Evolutionary conservation across 1,284 basidiomycete genomes (phyloP).

Genomic region (Erythrobasidium hasegawianum): DNA sequence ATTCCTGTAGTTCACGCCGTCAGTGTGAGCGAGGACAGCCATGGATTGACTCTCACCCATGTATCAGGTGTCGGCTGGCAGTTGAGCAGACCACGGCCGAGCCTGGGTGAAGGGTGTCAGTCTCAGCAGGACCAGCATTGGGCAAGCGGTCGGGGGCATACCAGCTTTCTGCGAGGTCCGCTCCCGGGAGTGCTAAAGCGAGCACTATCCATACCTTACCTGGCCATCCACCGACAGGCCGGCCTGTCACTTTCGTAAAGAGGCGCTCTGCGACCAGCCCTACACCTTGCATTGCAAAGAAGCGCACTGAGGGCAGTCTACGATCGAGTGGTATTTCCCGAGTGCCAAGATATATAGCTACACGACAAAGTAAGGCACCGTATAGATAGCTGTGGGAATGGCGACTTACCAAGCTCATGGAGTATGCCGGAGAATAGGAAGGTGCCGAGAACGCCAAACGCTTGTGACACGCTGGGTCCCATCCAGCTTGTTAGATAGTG

Average conservation of each 20-base stretch:
- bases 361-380: neutral
- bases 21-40: too few species aligned
- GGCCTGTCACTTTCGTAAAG: constrained; percentile 13
- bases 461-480: constrained; percentile 2
- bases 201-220: constrained; percentile 22
- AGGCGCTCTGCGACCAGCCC: constrained; percentile 21
- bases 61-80: constrained; percentile 21
- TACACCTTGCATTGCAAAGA: constrained; percentile 30
- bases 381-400: neutral
- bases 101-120: neutral
- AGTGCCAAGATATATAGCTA: constrained; percentile 23
- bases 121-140: neutral
- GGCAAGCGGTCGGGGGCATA: neutral
- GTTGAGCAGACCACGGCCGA: constrained; percentile 21
- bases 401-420: constrained; percentile 20
- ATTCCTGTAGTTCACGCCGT: constrained; percentile 13
- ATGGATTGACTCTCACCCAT: constrained; percentile 4
- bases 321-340: constrained; percentile 15
- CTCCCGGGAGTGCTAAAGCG: constrained; percentile 20
- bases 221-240: constrained; percentile 8
- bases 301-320: constrained; percentile 21
- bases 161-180: constrained; percentile 18
- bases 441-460: constrained; percentile 20
- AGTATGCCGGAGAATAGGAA: constrained; percentile 22
- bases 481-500: constrained; percentile 14